A percentile compares a stretch with the other conserved stretches of the same genome.
These are phyloP conservation scores for Colletotrichum cereale DNA, from an alignment of 2,329 filamentous ascomycete genomes.

Conservation along the genomic window DNA sequence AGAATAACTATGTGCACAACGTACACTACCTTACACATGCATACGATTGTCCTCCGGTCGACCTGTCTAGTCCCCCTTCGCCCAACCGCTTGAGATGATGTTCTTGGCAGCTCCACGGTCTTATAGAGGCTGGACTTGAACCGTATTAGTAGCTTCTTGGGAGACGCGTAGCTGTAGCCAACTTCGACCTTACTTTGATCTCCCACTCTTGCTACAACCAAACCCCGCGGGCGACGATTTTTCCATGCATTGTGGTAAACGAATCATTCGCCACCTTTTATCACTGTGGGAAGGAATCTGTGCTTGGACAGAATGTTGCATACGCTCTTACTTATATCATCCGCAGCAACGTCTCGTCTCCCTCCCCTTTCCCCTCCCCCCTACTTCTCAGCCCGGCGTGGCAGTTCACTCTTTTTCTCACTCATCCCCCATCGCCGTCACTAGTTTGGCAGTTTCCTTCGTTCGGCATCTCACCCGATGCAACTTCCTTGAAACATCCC, in stretches of 20 bases:
- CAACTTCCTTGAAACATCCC: not conserved
- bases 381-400: not conserved
- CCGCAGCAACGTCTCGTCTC: not conserved
- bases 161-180: not conserved
- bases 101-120: constrained; percentile 19
- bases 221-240: not conserved
- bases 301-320: not conserved
- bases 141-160: constrained; percentile 15
- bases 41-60: constrained; percentile 1
- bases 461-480: not conserved
- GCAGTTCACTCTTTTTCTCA: not conserved
- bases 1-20: not conserved
- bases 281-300: not conserved
- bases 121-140: not conserved
- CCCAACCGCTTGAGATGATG: constrained; percentile 2
- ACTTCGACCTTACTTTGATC: constrained; percentile 2
- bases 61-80: not conserved
- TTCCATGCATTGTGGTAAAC: not conserved
- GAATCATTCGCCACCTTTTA: not conserved
- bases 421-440: not conserved
- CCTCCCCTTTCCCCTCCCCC: not conserved
- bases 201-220: not conserved
- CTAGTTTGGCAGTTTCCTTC: not conserved
- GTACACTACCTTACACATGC: not conserved
- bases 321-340: not conserved